Evolutionary conservation across 371 early-diverging fungal species (phyloP).

Genomic region (Rhizomucor pusillus): DNA sequence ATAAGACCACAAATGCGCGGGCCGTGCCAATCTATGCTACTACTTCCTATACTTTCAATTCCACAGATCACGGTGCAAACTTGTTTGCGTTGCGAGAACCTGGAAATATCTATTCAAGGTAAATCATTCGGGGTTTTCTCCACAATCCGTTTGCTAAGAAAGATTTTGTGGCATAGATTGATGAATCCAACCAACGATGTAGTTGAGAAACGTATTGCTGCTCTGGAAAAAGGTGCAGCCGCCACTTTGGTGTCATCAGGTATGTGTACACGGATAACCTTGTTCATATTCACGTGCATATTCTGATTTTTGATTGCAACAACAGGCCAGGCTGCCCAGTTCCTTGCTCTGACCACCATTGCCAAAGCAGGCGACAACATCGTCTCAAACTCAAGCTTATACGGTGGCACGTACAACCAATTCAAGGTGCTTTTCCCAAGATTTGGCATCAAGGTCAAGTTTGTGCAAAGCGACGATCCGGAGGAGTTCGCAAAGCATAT

Average conservation of each 20-base stretch:
- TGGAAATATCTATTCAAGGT: slow-evolving; percentile 81
- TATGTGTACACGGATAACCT: slow-evolving; percentile 22
- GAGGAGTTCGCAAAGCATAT: slow-evolving; percentile 64
- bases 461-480: slow-evolving; percentile 70
- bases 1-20: slow-evolving; percentile 72
- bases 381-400: slow-evolving; percentile 71
- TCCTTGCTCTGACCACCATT: slow-evolving; percentile 73
- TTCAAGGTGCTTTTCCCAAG: slow-evolving; percentile 82
- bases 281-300: neutral
- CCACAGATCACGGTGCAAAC: slow-evolving; percentile 74
- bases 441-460: slow-evolving; percentile 77
- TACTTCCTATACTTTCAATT: slow-evolving; percentile 75
- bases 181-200: slow-evolving; percentile 88
- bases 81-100: slow-evolving; percentile 67
- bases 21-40: slow-evolving; percentile 91
- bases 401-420: slow-evolving; percentile 89
- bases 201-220: slow-evolving; percentile 86
- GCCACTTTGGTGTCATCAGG: slow-evolving; percentile 57
- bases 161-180: too few relatives aligned
- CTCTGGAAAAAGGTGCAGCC: slow-evolving; percentile 80
- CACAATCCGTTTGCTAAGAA: too few relatives aligned
- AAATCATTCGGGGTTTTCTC: too few relatives aligned
- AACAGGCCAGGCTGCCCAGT: slow-evolving; percentile 83
- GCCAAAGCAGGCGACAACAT: slow-evolving; percentile 82
- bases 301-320: slow-evolving; percentile 39